phyloP scores from a whole-genome alignment of 768 basidiomycete genomes.

The Boletus pseudopeckii region DNA sequence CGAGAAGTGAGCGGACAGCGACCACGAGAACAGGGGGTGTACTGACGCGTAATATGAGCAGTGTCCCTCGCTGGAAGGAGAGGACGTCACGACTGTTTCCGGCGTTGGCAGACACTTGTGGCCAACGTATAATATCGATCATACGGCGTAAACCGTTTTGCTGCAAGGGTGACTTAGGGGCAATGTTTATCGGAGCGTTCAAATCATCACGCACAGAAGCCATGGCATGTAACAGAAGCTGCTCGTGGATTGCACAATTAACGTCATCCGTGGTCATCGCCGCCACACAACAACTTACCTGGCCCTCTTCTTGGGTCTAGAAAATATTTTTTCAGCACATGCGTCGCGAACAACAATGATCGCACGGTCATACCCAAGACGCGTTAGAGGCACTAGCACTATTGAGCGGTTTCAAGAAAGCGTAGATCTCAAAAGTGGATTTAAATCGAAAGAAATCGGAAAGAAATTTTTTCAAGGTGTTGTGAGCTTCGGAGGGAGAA shows the following conservation, averaged over 20 bases:
- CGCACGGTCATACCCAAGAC: constrained; percentile 39
- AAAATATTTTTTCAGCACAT: neutral
- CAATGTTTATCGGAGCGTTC: accelerated
- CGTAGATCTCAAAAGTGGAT: constrained; percentile 41
- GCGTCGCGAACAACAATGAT: neutral
- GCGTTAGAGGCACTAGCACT: constrained; percentile 39
- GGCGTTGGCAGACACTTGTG: constrained; percentile 37
- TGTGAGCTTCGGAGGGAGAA: constrained; percentile 47
- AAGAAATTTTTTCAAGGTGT: constrained; percentile 41
- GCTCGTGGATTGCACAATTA: neutral
- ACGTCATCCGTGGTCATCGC: constrained; percentile 1
- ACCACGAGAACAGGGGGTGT: neutral
- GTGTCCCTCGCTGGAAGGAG: constrained; percentile 57
- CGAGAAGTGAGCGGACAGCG: neutral
- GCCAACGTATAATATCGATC: constrained; percentile 46
- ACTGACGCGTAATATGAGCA: constrained; percentile 52
- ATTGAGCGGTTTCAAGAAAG: constrained; percentile 37
- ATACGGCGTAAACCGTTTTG: constrained; percentile 51
- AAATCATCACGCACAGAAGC: constrained; percentile 32
- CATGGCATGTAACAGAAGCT: constrained; percentile 41
- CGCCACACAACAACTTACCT: constrained; percentile 34
- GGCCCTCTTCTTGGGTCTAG: constrained; percentile 49
- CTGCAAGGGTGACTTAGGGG: constrained; percentile 24
- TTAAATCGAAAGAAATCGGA: constrained; percentile 43
- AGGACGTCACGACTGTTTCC: constrained; percentile 35